Conservation (phyloP, 192 early-diverging fungal species). For the Backusella macrospora region DNA sequence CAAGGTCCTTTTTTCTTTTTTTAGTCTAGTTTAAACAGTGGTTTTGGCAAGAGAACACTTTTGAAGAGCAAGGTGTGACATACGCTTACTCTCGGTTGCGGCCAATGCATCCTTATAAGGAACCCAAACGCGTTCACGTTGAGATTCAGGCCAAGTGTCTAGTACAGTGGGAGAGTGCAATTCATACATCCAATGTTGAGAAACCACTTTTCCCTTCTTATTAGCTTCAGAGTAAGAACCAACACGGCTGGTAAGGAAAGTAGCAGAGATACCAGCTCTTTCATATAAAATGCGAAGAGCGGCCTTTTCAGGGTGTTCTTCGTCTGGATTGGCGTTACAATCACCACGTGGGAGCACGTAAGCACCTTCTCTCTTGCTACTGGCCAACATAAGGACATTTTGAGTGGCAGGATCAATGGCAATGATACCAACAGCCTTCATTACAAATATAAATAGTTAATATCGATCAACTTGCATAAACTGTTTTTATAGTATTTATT, state of each 20-base stretch:
- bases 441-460: background rate
- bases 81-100: constrained; percentile 14
- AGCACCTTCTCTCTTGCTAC: constrained; percentile 33
- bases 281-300: constrained; percentile 32
- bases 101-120: constrained; percentile 6
- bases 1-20: background rate
- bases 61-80: constrained; percentile 26
- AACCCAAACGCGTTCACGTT: constrained; percentile 34
- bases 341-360: constrained; percentile 32
- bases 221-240: constrained; percentile 38
- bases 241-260: constrained; percentile 13
- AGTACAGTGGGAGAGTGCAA: constrained; percentile 17
- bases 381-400: constrained; percentile 29
- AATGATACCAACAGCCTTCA: constrained; percentile 33
- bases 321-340: constrained; percentile 20
- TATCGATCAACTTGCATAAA: background rate
- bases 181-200: constrained; percentile 42
- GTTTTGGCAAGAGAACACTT: constrained; percentile 24
- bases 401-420: constrained; percentile 27
- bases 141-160: constrained; percentile 20
- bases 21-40: background rate
- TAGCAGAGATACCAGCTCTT: constrained; percentile 21
- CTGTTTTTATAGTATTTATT: background rate
- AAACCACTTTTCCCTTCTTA: constrained; percentile 36
- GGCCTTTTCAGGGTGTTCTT: constrained; percentile 34